phyloP scores from a whole-genome alignment of 2,329 filamentous ascomycete species.

The Phaeosphaeriaceae sp. region DNA sequence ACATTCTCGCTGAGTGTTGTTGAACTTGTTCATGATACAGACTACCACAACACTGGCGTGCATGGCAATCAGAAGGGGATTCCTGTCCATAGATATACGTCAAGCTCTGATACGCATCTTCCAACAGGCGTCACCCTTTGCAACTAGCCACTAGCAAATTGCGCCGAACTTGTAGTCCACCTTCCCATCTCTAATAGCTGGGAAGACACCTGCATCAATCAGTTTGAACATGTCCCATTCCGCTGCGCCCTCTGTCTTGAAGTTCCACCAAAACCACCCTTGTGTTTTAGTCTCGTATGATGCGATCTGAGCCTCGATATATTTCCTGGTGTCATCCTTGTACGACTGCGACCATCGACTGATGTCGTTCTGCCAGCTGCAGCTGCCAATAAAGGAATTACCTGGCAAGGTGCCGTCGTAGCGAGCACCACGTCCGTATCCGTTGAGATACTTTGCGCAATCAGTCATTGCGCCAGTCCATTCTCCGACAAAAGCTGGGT shows the following conservation, averaged over 20 bases:
- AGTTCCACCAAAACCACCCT: constrained; percentile 66
- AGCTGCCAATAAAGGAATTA: constrained; percentile 60
- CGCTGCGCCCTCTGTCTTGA: constrained; percentile 61
- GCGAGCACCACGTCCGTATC: constrained; percentile 64
- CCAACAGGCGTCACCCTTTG: background rate
- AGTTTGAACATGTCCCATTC: constrained; percentile 62
- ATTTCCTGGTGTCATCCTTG: constrained; percentile 57
- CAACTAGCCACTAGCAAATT: constrained; percentile 21
- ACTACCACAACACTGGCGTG: too few species aligned
- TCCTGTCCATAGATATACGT: too few species aligned
- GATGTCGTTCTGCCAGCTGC: constrained; percentile 58
- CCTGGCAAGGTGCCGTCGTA: constrained; percentile 63
- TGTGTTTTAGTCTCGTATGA: constrained; percentile 58
- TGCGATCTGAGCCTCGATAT: constrained; percentile 62
- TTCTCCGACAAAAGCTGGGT: constrained; percentile 64
- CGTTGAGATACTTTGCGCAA: constrained; percentile 60
- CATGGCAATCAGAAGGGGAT: too few species aligned
- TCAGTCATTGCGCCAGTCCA: constrained; percentile 73
- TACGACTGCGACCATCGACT: constrained; percentile 55
- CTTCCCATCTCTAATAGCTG: constrained; percentile 32
- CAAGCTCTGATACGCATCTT: too few species aligned
- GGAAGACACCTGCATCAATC: constrained; percentile 60
- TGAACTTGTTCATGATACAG: too few species aligned
- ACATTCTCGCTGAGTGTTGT: too few species aligned
- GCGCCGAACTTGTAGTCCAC: constrained; percentile 30